These are phyloP conservation scores for Omphalotus guepiniiformis DNA, from an alignment of 768 basidiomycete genomes.

Conservation along the genomic window DNA sequence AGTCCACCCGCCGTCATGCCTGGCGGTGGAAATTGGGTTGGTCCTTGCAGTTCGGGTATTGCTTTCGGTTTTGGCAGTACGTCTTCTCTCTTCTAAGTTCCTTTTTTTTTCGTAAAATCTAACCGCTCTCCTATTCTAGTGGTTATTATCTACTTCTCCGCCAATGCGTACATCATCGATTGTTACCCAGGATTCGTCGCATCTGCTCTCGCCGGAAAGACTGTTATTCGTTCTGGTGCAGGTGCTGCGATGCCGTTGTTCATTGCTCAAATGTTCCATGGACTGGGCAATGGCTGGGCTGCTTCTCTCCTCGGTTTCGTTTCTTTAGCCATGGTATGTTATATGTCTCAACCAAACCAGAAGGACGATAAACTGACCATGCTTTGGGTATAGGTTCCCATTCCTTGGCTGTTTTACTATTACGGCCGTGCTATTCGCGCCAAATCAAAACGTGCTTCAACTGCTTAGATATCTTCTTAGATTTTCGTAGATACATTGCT, in stretches of 20 bases:
- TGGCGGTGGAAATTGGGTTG: no score
- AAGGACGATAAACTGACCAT: no score
- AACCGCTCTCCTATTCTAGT: not conserved
- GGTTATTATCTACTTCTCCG: conserved; percentile 8
- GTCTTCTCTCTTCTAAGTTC: conserved; percentile 39
- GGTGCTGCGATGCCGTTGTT: conserved; percentile 41
- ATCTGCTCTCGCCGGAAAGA: conserved; percentile 51
- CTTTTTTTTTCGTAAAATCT: conserved; percentile 31
- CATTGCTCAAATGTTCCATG: conserved; percentile 33
- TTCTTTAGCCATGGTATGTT: no score
- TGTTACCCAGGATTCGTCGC: conserved; percentile 44
- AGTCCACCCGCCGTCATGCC: no score
- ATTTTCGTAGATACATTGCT: no score
- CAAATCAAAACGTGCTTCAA: conserved; percentile 55
- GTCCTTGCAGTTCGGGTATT: no score
- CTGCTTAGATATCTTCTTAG: no score
- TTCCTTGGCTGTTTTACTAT: conserved; percentile 66
- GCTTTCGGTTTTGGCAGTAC: no score
- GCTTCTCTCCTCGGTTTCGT: conserved; percentile 10
- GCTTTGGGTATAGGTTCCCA: conserved; percentile 22
- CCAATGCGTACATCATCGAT: conserved; percentile 5
- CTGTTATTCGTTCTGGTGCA: conserved; percentile 30
- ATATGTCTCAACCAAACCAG: no score
- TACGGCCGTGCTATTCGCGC: conserved; percentile 56
- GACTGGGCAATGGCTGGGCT: conserved; percentile 14